Conservation (phyloP, 805 yeast genomes). For the Cephaloascus albidus region DNA sequence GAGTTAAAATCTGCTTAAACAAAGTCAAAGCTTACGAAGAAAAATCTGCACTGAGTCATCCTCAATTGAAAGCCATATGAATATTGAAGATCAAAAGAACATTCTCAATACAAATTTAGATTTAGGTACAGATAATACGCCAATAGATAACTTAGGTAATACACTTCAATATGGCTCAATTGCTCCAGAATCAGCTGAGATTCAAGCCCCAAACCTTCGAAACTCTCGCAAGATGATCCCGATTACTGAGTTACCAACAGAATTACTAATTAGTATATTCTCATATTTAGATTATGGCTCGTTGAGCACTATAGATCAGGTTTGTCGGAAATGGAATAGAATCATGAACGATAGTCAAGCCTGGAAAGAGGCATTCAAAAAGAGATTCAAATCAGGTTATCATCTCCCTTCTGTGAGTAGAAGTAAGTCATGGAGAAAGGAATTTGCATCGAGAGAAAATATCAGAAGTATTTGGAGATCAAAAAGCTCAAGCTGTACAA, state of each 20-base stretch:
- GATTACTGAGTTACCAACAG: slow-evolving; percentile 29
- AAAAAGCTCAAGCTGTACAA: slow-evolving; percentile 12
- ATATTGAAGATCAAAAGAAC: too few species aligned
- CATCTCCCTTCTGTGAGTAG: slow-evolving; percentile 34
- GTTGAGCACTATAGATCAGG: slow-evolving; percentile 27
- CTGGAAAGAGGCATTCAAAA: slow-evolving; percentile 37
- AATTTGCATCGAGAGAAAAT: slow-evolving; percentile 30
- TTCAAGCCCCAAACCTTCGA: too few species aligned
- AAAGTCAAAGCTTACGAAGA: too few species aligned
- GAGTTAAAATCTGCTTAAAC: too few species aligned
- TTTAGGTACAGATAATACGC: too few species aligned
- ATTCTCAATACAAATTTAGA: too few species aligned
- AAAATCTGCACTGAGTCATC: too few species aligned
- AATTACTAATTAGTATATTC: slow-evolving; percentile 34
- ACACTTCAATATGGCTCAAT: too few species aligned
- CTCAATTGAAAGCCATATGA: too few species aligned
- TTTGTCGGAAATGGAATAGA: slow-evolving; percentile 38
- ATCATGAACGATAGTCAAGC: slow-evolving; percentile 33
- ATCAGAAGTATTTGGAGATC: slow-evolving; percentile 28
- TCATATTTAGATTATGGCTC: slow-evolving; percentile 35
- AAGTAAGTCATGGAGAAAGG: slow-evolving; percentile 36
- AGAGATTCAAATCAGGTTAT: slow-evolving; percentile 23
- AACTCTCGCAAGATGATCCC: background rate
- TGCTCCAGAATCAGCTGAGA: too few species aligned
- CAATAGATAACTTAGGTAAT: too few species aligned